Base-by-base conservation (phyloP, 192 early-diverging fungal species). In the Umbelopsis vinacea region DNA sequence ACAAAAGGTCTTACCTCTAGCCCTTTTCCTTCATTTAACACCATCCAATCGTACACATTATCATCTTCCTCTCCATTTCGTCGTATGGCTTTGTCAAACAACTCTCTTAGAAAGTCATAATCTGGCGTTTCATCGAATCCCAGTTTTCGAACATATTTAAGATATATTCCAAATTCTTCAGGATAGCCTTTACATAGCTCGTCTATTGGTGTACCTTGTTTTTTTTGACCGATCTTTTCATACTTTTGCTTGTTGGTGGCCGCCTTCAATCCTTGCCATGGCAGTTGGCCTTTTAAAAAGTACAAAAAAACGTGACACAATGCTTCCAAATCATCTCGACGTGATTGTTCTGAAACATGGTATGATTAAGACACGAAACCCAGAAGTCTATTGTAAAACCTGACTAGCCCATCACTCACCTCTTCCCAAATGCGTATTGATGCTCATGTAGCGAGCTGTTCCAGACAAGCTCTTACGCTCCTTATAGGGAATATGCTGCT, bases 171-270 rank as follows among this genome's bases (percentile, higher is more conserved):
- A 88, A 98, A 98, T 84, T 99, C 96, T 67, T 92, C 91, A 69
- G 97, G 97, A 77, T 90, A 94, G 45, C 91, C 88, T 48, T 94
- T 91, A 72, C 94, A 95, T 38, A 99, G 85, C 69, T 98, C 97
- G 71, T 93, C 90, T 76, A 98, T 88, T 24, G 87, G 82, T 5
- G 94, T 94, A 33, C 91, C 89, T 76, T 96, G 96, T 81, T 99
- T 99, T 86, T 96, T 95, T 81, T 98, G 95, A n/a, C 97, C 97
- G 82, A 99, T 99, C 75, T 95, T 93, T 82, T 99, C 97, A 81
- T 99, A 99, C 76, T 99, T 99, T 89, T 99, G 95, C 76, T 97
- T 96, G 86, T 99, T 99, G 70, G 95, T 97, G 7, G 91, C 93
- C 6, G 97, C 97, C 84, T 98, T 98, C 15, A 99, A 82, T 14